These are phyloP conservation scores for Globisporangium uncinulatum DNA, from an alignment of 352 stramenopile species.

Conservation along the genomic window DNA sequence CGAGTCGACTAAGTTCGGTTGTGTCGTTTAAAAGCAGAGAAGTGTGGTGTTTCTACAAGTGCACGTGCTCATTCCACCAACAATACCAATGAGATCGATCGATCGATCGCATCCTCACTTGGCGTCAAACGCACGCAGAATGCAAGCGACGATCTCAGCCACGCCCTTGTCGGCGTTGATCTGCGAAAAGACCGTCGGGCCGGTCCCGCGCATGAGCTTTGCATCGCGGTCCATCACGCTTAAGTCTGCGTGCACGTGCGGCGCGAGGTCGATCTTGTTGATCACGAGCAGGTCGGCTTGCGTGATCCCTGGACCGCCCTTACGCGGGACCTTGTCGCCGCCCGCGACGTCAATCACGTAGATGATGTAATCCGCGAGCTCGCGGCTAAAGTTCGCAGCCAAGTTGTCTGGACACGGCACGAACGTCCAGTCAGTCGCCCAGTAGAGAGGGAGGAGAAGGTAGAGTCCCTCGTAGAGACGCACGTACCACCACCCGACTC, in stretches of 20 bases:
- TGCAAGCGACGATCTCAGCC: slow-evolving; percentile 85
- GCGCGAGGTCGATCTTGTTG: slow-evolving; percentile 98
- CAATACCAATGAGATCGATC: too few relatives aligned
- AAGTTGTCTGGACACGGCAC: slow-evolving; percentile 87
- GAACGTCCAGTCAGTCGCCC: neutral
- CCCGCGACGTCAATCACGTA: slow-evolving; percentile 99
- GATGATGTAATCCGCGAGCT: slow-evolving; percentile 98
- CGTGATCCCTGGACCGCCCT: slow-evolving; percentile 96
- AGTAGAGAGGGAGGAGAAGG: too few relatives aligned
- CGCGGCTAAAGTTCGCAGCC: slow-evolving; percentile 95
- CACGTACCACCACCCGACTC: slow-evolving; percentile 80
- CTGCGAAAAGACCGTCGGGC: slow-evolving; percentile 94
- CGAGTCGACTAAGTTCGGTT: too few relatives aligned
- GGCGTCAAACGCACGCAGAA: slow-evolving; percentile 38
- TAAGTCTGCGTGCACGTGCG: slow-evolving; percentile 92
- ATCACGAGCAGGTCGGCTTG: slow-evolving; percentile 97
- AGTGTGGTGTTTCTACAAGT: too few relatives aligned
- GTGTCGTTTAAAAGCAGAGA: too few relatives aligned
- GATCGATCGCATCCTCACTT: slow-evolving; percentile 7
- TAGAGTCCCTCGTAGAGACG: neutral
- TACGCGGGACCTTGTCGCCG: slow-evolving; percentile 97
- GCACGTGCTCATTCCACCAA: too few relatives aligned
- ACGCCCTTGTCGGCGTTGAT: slow-evolving; percentile 91
- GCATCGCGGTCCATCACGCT: slow-evolving; percentile 95
- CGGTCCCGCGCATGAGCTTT: slow-evolving; percentile 91